These are phyloP conservation scores for Tolypocladium amazonense DNA, from an alignment of 2,329 filamentous ascomycete species.

Conservation along the genomic window DNA sequence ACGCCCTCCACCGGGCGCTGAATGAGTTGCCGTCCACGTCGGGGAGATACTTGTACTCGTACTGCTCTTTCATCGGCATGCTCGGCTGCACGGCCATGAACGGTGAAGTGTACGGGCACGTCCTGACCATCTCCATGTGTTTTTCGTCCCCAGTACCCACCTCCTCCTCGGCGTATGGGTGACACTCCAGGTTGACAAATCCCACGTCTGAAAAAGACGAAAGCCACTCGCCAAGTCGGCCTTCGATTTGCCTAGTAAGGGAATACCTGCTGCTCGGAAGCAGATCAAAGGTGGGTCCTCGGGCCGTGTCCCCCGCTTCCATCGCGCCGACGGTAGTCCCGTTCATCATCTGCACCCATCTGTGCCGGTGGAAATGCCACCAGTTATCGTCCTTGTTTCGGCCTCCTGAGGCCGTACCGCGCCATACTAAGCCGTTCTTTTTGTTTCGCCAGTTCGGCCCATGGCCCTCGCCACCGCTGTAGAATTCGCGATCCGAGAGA, in stretches of 20 bases:
- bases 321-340: constrained; percentile 41
- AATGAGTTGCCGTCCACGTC: constrained; percentile 62
- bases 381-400: constrained; percentile 42
- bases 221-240: constrained; percentile 29
- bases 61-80: constrained; percentile 36
- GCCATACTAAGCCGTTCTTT: constrained; percentile 46
- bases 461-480: constrained; percentile 42
- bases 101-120: background rate
- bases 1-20: constrained; percentile 50
- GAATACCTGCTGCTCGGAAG: constrained; percentile 32
- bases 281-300: constrained; percentile 37
- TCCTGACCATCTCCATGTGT: background rate
- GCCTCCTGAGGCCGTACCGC: constrained; percentile 54
- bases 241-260: constrained; percentile 21
- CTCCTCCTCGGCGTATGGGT: constrained; percentile 19
- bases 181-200: constrained; percentile 28
- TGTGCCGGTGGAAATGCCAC: constrained; percentile 59
- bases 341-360: constrained; percentile 60
- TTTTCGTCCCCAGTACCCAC: background rate
- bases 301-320: constrained; percentile 25
- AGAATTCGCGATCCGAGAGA: constrained; percentile 44
- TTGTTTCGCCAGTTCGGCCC: constrained; percentile 51
- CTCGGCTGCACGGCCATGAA: background rate
- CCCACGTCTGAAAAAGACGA: constrained; percentile 28
- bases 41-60: constrained; percentile 52